Percentiles rank a stretch among this genome's conserved stretches.
phyloP scores from a whole-genome alignment of 768 basidiomycete genomes.

The Podaxis mareebaensis region DNA sequence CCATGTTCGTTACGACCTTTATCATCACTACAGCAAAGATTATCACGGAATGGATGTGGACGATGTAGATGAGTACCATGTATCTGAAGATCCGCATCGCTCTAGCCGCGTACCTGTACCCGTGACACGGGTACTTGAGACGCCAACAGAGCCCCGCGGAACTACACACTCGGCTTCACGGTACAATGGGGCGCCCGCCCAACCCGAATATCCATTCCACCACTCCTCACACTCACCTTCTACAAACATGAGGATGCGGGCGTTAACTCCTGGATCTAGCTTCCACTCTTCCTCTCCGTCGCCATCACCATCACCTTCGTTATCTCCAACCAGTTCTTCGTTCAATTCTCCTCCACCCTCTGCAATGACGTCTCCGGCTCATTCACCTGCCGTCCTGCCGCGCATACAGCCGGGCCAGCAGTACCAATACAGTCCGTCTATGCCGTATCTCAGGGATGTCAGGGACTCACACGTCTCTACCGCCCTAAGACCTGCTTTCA shows the following conservation, averaged over 20 bases:
- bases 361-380: slow-evolving; percentile 12
- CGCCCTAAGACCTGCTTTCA: slow-evolving; percentile 35
- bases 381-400: slow-evolving; percentile 12
- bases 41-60: slow-evolving; percentile 21
- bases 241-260: slow-evolving; percentile 6
- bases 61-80: slow-evolving; percentile 25
- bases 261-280: slow-evolving; percentile 21
- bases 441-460: slow-evolving; percentile 31
- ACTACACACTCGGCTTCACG: not conserved
- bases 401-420: not conserved
- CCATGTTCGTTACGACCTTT: slow-evolving; percentile 1
- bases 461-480: slow-evolving; percentile 35
- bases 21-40: slow-evolving; percentile 18
- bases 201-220: slow-evolving; percentile 5
- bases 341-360: slow-evolving; percentile 12
- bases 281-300: slow-evolving; percentile 22
- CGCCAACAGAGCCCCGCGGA: slow-evolving; percentile 9
- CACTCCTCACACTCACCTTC: slow-evolving; percentile 7
- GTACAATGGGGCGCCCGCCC: slow-evolving; percentile 13
- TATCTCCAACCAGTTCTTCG: slow-evolving; percentile 14
- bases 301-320: slow-evolving; percentile 21
- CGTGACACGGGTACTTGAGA: not conserved
- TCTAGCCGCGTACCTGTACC: slow-evolving; percentile 1
- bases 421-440: slow-evolving; percentile 30
- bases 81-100: slow-evolving; percentile 19